phyloP scores from a whole-genome alignment of 768 basidiomycete species.

The Psilocybe azurescens region DNA sequence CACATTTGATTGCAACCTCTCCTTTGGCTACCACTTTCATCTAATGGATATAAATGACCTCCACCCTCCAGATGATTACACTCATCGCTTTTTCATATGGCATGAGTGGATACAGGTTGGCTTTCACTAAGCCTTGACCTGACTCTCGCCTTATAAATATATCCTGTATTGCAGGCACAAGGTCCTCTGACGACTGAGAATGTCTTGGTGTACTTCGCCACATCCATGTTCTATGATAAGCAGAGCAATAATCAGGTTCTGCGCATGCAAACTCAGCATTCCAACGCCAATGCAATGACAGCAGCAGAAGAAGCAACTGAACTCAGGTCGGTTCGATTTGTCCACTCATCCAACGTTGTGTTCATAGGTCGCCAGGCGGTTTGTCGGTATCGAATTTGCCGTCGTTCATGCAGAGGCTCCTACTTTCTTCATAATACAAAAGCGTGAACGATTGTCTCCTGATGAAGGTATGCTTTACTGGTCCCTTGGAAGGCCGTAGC shows the following conservation, averaged over 20 bases:
- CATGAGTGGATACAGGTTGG: slow-evolving; percentile 86
- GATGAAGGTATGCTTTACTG: slow-evolving; percentile 67
- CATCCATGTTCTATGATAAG: slow-evolving; percentile 94
- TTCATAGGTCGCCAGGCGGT: slow-evolving; percentile 58
- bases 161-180: slow-evolving; percentile 55
- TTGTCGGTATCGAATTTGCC: slow-evolving; percentile 87
- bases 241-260: slow-evolving; percentile 92
- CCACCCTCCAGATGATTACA: slow-evolving; percentile 83
- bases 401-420: slow-evolving; percentile 83
- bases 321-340: slow-evolving; percentile 62
- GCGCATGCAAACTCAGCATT: slow-evolving; percentile 93
- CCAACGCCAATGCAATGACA: slow-evolving; percentile 65
- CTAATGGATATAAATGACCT: slow-evolving; percentile 62
- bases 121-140: slow-evolving; percentile 5
- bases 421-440: slow-evolving; percentile 87
- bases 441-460: slow-evolving; percentile 82
- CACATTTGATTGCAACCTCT: slow-evolving; percentile 17
- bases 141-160: neutral
- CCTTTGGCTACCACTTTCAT: slow-evolving; percentile 25
- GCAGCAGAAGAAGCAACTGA: slow-evolving; percentile 79
- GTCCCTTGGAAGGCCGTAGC: slow-evolving; percentile 1
- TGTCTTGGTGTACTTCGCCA: slow-evolving; percentile 89
- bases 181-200: slow-evolving; percentile 78
- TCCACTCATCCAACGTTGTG: neutral
- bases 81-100: slow-evolving; percentile 87